Evolutionary conservation across 345 rosid genomes (phyloP), one percentile per base, ranked within the genome.

Genomic region (Eucalyptus tenuipes): DNA sequence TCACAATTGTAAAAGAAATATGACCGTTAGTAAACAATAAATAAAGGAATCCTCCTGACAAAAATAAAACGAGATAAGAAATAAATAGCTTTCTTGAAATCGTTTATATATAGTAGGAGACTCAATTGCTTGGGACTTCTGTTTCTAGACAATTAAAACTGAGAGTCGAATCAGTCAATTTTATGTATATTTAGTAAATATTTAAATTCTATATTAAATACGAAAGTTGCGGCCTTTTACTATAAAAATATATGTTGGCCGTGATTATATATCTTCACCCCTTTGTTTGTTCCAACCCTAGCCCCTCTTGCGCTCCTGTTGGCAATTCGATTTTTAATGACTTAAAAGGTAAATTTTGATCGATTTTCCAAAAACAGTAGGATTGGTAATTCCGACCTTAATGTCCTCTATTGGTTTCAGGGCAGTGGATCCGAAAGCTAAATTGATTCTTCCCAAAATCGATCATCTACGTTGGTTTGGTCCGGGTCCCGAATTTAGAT

Each of bases 131-230:
- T 18, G 24, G 55, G 24, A 18, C 55, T 27, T 59, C 5, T 4
- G 61, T 55, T 24, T 55, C 29, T 24, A 55, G 13, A 59, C 66
- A 59, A 59, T 25, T 59, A 27, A 59, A 11, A 27, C 2, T 12
- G 2, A 59, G 8, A 11, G 31, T 10, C n/a, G n/a, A 64, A n/a
- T 10, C 0, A n/a, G 18, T 0, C 33, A 14, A n/a, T 64, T n/a
- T 29, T 64, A 64, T 0, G 8, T 64, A 10, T 61, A 6, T 64
- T 64, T 13, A 6, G 10, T 7, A 14, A n/a, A n/a, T n/a, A n/a
- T 0, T n/a, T 16, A 64, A 64, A 64, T 64, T 64, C 15, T 15
- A n/a, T 27, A n/a, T 0, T 7, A 64, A 64, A 1, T 64, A 64
- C 1, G 3, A 64, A 27, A 64, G 37, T 64, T 0, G 20, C 1